These are phyloP conservation scores for Solanum ossicruentum DNA, from an alignment of 257 asterid species.

Conservation along the genomic window DNA sequence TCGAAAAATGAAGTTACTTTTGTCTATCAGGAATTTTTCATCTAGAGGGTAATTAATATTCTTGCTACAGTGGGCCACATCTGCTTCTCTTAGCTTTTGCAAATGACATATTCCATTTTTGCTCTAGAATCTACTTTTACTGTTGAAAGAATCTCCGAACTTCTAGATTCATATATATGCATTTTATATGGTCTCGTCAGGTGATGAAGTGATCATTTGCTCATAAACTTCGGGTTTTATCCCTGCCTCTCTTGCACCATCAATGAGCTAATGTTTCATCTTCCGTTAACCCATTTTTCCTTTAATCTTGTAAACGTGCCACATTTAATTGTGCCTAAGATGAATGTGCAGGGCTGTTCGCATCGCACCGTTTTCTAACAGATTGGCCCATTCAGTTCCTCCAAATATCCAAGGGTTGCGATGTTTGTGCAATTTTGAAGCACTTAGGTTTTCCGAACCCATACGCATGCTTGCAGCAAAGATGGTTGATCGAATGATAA, in stretches of 20 bases:
- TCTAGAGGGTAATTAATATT: neutral
- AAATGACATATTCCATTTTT: neutral
- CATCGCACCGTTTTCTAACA: slow-evolving; percentile 94
- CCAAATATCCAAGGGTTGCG: slow-evolving; percentile 74
- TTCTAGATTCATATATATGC: neutral
- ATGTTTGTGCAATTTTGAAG: slow-evolving; percentile 94
- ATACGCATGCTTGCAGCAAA: slow-evolving; percentile 94
- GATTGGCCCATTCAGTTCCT: slow-evolving; percentile 95
- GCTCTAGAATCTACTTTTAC: neutral
- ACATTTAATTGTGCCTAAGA: neutral
- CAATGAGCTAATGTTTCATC: neutral
- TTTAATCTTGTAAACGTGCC: neutral
- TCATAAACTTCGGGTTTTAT: neutral
- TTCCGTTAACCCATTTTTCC: neutral
- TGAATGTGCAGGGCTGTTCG: slow-evolving; percentile 85
- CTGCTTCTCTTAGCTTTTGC: neutral
- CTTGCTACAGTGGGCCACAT: neutral
- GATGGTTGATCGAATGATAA: slow-evolving; percentile 93
- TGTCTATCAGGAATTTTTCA: neutral
- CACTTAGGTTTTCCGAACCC: slow-evolving; percentile 86
- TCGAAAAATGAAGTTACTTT: neutral
- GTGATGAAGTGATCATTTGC: neutral
- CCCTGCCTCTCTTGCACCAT: neutral
- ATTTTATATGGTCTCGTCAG: neutral
- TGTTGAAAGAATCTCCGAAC: neutral